Conservation (phyloP, 2,329 filamentous ascomycete genomes). For the Whalleya microplaca region DNA sequence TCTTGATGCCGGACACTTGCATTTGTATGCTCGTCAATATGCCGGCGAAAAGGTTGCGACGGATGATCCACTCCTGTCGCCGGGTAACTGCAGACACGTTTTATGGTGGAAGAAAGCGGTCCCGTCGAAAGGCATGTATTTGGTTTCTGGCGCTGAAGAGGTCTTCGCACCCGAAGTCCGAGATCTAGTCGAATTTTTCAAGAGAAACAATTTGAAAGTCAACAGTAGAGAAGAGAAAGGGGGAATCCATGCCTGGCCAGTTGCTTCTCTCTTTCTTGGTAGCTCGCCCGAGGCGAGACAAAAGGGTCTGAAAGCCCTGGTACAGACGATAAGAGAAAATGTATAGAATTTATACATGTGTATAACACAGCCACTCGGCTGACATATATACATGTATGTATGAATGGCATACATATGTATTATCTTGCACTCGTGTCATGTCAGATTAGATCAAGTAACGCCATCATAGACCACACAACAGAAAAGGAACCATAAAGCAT, state of each 20-base stretch:
- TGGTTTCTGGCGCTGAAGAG: slow-evolving; percentile 77
- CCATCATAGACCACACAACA: slow-evolving; percentile 47
- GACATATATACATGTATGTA: slow-evolving; percentile 1
- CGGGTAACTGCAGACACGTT: slow-evolving; percentile 69
- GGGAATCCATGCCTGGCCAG: slow-evolving; percentile 82
- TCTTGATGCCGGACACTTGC: slow-evolving; percentile 67
- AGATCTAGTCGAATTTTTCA: slow-evolving; percentile 59
- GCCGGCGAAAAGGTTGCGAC: slow-evolving; percentile 52
- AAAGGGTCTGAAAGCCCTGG: slow-evolving; percentile 52
- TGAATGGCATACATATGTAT: too few species aligned
- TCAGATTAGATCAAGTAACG: slow-evolving; percentile 72
- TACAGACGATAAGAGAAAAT: slow-evolving; percentile 41
- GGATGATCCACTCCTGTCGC: slow-evolving; percentile 66
- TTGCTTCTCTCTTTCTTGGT: slow-evolving; percentile 65
- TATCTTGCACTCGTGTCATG: slow-evolving; percentile 33
- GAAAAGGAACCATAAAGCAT: slow-evolving; percentile 51
- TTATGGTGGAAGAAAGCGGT: slow-evolving; percentile 69
- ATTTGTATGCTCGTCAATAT: slow-evolving; percentile 73
- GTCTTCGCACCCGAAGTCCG: slow-evolving; percentile 74
- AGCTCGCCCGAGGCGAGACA: slow-evolving; percentile 52
- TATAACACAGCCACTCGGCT: slow-evolving; percentile 13
- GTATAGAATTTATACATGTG: slow-evolving; percentile 33
- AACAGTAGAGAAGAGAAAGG: slow-evolving; percentile 63
- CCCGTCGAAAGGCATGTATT: slow-evolving; percentile 68
- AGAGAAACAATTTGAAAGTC: slow-evolving; percentile 57